These are phyloP conservation scores for Pythium folliculosum DNA, from an alignment of 352 stramenopile species.

Conservation along the genomic window DNA sequence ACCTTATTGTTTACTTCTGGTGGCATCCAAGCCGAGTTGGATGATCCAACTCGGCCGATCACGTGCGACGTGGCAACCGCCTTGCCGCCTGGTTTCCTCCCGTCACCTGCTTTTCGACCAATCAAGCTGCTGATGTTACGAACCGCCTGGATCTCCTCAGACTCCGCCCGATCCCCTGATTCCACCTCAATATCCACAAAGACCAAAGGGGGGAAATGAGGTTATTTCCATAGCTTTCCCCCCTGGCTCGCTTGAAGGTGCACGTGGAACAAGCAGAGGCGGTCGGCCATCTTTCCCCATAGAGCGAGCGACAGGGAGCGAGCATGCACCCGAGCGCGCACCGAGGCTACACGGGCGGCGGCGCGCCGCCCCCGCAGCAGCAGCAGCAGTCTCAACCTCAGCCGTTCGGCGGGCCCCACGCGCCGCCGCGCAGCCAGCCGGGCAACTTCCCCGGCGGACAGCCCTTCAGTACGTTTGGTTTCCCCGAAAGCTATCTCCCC, in stretches of 20 bases:
- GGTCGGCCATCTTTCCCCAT: not conserved
- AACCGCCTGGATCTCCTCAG: not conserved
- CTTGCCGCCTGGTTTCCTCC: no score
- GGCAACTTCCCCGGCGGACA: not conserved
- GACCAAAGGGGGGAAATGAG: not conserved
- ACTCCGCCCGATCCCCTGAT: not conserved
- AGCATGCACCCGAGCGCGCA: conserved; percentile 25
- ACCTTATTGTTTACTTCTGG: not conserved
- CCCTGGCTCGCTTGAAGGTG: not conserved
- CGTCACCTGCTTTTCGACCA: not conserved
- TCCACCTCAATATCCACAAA: not conserved
- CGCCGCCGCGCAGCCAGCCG: conserved; percentile 22
- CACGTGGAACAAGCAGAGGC: conserved; percentile 8
- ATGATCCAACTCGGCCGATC: no score
- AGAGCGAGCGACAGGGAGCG: not conserved
- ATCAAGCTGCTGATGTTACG: not conserved
- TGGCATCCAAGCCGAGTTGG: no score
- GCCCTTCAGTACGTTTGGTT: conserved; percentile 1
- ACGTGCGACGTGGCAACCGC: not conserved
- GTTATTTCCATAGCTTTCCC: not conserved
- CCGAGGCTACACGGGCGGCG: conserved; percentile 17
- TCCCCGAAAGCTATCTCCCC: no score
- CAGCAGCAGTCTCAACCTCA: conserved; percentile 12
- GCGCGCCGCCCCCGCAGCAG: conserved; percentile 1
- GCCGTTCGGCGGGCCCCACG: conserved; percentile 2